Evolutionary conservation across 257 asterid genomes (phyloP), one percentile per base, ranked within the genome.

Genomic region (Handroanthus guayacan): DNA sequence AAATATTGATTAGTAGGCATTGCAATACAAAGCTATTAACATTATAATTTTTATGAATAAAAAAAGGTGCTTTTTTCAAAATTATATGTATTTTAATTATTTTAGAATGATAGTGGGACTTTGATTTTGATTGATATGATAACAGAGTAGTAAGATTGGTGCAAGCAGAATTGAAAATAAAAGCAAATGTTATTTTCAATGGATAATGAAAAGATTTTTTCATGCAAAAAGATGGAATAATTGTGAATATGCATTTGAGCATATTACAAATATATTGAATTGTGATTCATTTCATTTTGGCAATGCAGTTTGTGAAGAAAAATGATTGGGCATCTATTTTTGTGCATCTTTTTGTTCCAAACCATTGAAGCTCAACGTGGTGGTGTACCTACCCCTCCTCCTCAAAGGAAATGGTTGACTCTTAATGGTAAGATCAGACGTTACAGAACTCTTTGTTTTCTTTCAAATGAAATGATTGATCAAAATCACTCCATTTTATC

Each of bases 331-430:
- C 85, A 84, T 72, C 55, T 89, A 31, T 81, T 94, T 62, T 55
- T 90, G 47, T 76, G 80, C 61, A 75, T 84, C 73, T 75, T 79
- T 72, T 38, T 93, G 79, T 83, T 91, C 80, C 96, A 89, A 79
- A 73, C 82, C 45, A 85, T 83, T 31, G 83, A 87, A 56, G 96
- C 90, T 67, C 65, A 75, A 43, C 75, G 20, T 17, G 81, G 64
- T 45, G 75, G 20, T 20, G 82, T 63, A 9, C 25, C 57, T 7
- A 48, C 69, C 20, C 79, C 80, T 5, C 84, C 77, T 60, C 84
- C 89, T 47, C 81, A 14, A 73, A 82, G 48, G 79, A 91, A 77
- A 85, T 94, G 97, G 97, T 78, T 82, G 86, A 94, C 98, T 45
- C 86, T 94, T 43, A 81, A 73, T 63, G 98, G 98, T 92, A 88